Conservation (phyloP, 306 rosid genomes). For the Malus fusca region DNA sequence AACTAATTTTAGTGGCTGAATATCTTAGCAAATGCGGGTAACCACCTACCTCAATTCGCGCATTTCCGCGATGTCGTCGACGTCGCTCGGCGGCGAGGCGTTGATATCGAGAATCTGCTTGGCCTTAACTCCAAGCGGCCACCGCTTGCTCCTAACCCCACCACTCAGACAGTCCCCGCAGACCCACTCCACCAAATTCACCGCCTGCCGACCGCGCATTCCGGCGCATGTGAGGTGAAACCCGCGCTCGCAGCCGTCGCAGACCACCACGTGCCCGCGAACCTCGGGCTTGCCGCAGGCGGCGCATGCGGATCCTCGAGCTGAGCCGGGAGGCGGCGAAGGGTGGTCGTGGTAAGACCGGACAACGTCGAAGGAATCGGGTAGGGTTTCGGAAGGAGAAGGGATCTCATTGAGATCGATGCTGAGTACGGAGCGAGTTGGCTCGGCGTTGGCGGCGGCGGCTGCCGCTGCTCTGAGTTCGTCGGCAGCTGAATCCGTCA, state of each 20-base stretch:
- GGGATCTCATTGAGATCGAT: conserved; percentile 99
- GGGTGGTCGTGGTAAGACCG: conserved; percentile 77
- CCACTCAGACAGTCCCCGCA: conserved; percentile 59
- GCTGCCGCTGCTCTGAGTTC: conserved; percentile 32
- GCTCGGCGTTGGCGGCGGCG: conserved; percentile 22
- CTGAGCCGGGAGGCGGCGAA: conserved; percentile 48
- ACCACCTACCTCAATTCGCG: conserved; percentile 57
- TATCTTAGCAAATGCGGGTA: neutral
- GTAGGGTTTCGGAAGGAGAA: conserved; percentile 75
- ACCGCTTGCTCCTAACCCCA: conserved; percentile 78
- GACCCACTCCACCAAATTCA: conserved; percentile 64
- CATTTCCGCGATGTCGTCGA: conserved; percentile 34
- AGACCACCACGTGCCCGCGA: conserved; percentile 52
- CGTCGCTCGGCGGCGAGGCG: conserved; percentile 90
- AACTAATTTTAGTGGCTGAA: neutral
- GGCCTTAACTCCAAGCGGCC: conserved; percentile 92
- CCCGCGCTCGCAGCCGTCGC: conserved; percentile 94
- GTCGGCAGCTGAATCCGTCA: conserved; percentile 55
- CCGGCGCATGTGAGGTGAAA: conserved; percentile 74
- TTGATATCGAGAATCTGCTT: conserved; percentile 83
- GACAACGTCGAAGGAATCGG: conserved; percentile 69
- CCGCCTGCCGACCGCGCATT: conserved; percentile 49
- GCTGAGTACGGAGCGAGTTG: conserved; percentile 53
- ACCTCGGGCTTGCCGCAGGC: conserved; percentile 49
- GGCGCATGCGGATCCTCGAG: conserved; percentile 30